A percentile compares a stretch with the other conserved stretches of the same genome.
phyloP scores from a whole-genome alignment of 1,284 basidiomycete species.

The Naganishia sp. region DNA sequence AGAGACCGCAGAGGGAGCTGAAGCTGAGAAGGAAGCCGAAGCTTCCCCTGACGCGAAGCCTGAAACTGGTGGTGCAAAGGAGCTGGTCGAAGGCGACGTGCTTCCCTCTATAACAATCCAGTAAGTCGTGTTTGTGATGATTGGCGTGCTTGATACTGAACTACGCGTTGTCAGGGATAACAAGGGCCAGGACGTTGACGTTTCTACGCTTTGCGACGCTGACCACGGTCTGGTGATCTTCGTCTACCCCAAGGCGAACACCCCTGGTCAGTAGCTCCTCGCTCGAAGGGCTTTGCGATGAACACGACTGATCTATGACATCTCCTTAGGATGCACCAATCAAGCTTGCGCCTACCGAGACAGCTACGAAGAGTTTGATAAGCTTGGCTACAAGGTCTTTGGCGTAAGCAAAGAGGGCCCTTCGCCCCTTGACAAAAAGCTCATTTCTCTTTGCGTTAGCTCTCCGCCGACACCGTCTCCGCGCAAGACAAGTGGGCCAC shows the following conservation, averaged over 20 bases:
- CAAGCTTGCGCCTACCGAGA: conserved; percentile 90
- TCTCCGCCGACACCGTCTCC: conserved; percentile 47
- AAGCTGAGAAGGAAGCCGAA: conserved; percentile 47
- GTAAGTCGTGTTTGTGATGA: conserved; percentile 34
- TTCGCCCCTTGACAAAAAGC: no score
- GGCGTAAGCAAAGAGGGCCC: conserved; percentile 60
- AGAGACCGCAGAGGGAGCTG: conserved; percentile 31
- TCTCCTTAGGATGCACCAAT: conserved; percentile 70
- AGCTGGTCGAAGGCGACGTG: conserved; percentile 70
- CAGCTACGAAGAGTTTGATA: conserved; percentile 70
- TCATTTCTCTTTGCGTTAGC: conserved; percentile 7
- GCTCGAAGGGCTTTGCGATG: conserved; percentile 54
- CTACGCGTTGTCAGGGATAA: conserved; percentile 53
- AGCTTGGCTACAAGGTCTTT: conserved; percentile 72
- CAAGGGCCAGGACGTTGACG: conserved; percentile 51
- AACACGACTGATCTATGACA: conserved; percentile 1
- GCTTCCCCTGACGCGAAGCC: conserved; percentile 42
- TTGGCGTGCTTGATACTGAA: conserved; percentile 32
- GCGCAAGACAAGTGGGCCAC: conserved; percentile 48
- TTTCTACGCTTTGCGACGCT: conserved; percentile 56
- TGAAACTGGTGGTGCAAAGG: conserved; percentile 37
- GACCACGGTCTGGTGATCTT: conserved; percentile 75
- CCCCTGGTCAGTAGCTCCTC: conserved; percentile 60
- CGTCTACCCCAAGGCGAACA: conserved; percentile 69
- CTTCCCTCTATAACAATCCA: conserved; percentile 74